phyloP scores from a whole-genome alignment of 306 rosid species.

The Quercus dentata region DNA sequence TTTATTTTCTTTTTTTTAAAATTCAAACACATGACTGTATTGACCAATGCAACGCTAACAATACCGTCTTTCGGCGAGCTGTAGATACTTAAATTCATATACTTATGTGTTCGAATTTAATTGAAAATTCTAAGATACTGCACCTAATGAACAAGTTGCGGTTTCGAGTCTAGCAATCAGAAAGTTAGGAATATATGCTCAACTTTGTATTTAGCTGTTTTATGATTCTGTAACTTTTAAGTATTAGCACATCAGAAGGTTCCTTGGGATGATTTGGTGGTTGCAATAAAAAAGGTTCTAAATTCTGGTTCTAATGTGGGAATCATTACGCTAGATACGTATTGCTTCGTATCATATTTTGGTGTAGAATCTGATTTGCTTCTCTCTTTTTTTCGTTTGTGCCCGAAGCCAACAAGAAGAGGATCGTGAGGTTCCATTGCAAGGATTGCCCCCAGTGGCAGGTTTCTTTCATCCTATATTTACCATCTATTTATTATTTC shows the following conservation, averaged over 20 bases:
- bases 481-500: not conserved
- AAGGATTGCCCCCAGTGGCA: constrained; percentile 57
- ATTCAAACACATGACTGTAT: too few relatives aligned
- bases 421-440: constrained; percentile 43
- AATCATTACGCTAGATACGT: not conserved
- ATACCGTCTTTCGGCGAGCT: too few relatives aligned
- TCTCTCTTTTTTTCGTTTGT: constrained; percentile 7
- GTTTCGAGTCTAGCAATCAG: too few relatives aligned
- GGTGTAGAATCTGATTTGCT: constrained; percentile 28
- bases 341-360: constrained; percentile 12
- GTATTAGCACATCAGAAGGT: not conserved
- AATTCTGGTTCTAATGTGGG: not conserved
- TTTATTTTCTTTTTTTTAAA: not conserved
- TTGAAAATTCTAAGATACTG: too few relatives aligned
- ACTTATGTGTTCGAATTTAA: too few relatives aligned
- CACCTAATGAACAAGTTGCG: too few relatives aligned
- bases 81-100: too few relatives aligned
- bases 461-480: constrained; percentile 48
- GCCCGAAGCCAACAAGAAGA: constrained; percentile 57
- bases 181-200: too few relatives aligned
- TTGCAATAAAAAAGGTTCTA: not conserved
- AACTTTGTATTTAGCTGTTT: too few relatives aligned
- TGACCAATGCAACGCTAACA: too few relatives aligned
- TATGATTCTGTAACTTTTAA: not conserved
- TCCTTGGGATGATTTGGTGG: not conserved